phyloP scores from a whole-genome alignment of 2,329 filamentous ascomycete genomes.

The Alternaria sp. region DNA sequence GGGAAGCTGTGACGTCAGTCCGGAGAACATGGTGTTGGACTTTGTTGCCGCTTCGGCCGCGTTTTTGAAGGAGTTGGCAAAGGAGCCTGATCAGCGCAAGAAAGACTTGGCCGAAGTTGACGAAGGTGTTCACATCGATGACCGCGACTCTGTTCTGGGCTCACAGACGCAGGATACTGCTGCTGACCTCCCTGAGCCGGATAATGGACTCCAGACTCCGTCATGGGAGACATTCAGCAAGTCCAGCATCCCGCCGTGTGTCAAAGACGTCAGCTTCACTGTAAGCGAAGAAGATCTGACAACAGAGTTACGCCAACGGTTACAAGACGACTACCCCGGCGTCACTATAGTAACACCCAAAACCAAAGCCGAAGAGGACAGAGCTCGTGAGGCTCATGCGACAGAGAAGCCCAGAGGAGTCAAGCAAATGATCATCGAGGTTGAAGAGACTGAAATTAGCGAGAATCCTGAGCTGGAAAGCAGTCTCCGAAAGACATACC shows the following conservation, averaged over 20 bases:
- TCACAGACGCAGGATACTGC: background rate
- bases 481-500: slow-evolving; percentile 7
- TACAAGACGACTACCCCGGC: slow-evolving; percentile 4
- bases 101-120: background rate
- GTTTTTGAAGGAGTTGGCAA: background rate
- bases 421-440: slow-evolving; percentile 11
- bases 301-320: background rate
- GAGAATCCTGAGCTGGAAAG: background rate
- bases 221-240: slow-evolving; percentile 2
- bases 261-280: slow-evolving; percentile 5
- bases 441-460: slow-evolving; percentile 1
- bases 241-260: background rate
- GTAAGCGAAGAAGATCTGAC: slow-evolving; percentile 2
- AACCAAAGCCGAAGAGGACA: background rate
- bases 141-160: background rate
- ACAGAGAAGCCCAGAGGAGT: slow-evolving; percentile 9
- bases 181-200: background rate
- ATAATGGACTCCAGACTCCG: background rate
- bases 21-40: background rate
- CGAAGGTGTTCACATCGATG: background rate
- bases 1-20: background rate
- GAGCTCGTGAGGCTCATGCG: background rate
- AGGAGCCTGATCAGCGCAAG: background rate
- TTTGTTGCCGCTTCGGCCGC: background rate
- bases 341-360: background rate